Base-by-base conservation (phyloP, 192 early-diverging fungal species). In the Rhizophagus sp. region DNA sequence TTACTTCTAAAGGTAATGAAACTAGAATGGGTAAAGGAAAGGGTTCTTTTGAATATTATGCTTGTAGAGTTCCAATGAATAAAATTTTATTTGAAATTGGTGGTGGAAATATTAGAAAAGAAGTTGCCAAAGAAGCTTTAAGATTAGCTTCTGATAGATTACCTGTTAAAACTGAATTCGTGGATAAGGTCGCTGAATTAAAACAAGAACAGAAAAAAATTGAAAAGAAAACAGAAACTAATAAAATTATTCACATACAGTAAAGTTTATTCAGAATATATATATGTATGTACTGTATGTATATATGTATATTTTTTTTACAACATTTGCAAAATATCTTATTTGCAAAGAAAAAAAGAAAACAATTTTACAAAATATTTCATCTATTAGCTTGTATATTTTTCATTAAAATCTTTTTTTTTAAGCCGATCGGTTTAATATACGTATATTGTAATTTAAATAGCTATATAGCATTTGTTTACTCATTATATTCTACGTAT, bases 11-110 rank as follows among this genome's bases (percentile, higher is more conserved):
- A 81, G 95, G 95, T 39, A 93, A 92, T 39, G 97, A 97, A 85
- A 89, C 91, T 57, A 91, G 97, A 87, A 99, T 99, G 97, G 97
- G 97, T 79, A 97, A 97, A 86, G 97, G 97, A 80, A 99, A 99
- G 82, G 97, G 97, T 80, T 88, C 92, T 49, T 90, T 97, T 67
- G 96, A 97, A 63, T 97, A 94, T 87, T 97, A 92, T 91, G 95
- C 95, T 1, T 95, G 94, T 74, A 93, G 95, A 75, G 95, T 97
- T 6, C 90, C 94, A 44, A 90, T 92, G 83, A 96, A 95, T 76
- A 90, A 94, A 66, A 94, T 99, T 76, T 85, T 99, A 57, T 92
- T 99, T 82, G 97, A 99, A 84, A 88, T 99, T 61, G 85, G 86
- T 49, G 92, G 91, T 11, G 83, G 88, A 39, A 94, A 94, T n/a